Evolutionary conservation across 2,329 filamentous ascomycete species (phyloP), one percentile per base, ranked within the genome.

Genomic region (Aphanocladium album): DNA sequence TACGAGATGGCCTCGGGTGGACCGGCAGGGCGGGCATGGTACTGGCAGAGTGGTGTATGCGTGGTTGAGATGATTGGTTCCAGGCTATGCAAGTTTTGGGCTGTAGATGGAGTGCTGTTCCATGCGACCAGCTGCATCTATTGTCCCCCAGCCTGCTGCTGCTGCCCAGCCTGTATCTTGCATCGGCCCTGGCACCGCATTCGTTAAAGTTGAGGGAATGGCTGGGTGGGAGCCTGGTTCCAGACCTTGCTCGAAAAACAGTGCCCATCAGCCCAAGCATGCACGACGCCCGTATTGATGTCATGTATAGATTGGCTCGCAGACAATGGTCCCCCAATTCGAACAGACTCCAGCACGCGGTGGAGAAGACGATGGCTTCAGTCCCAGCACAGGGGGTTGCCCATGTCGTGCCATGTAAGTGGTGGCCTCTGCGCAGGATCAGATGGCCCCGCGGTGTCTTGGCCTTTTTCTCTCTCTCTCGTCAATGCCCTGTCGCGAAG

Each of bases 1-100:
- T 58, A 58, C 56, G 56, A 51, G 56, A 58, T 51, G 46, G 56
- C 56, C 39, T 58, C 46, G 56, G 56, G 56, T 51, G 37, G 56
- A 58, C 56, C 46, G 56, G 56, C 46, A 57, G 11, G 56, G n/a
- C 46, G 19, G 35, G 23, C 43, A 43, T 19, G 45, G 45, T 6
- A 6, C 23, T 47, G n/a, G 25, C 39, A 11, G 54, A 25, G 46
- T 35, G 56, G 46, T 45, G 56, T 51, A 23, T 43, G 46, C 35
- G 56, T 50, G 45, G 46, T 43, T 43, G 56, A 21, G 25, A 51
- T 50, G 56, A 58, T 51, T 58, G 56, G 46, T 12, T 58, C 21
- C 23, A 47, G 21, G 6, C 30, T 9, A 39, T 27, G 19, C 19
- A 27, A 43, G 33, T 21, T 27, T 30, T 45, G 35, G 35, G 46